Evolutionary conservation across 257 asterid genomes (phyloP).

Genomic region (Eustoma russellianum): DNA sequence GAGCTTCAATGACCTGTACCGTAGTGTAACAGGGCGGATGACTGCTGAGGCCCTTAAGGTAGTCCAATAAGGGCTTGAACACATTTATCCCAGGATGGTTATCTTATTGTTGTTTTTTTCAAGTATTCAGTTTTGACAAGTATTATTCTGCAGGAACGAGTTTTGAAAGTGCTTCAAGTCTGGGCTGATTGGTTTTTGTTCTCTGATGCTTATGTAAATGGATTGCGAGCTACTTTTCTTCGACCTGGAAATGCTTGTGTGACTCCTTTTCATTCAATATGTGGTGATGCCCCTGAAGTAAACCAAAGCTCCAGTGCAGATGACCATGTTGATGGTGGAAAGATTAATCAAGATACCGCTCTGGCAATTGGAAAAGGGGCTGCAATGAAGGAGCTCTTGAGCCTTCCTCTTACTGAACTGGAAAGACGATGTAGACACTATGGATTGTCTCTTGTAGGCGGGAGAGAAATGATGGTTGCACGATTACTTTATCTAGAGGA

Average conservation of each 20-base stretch:
- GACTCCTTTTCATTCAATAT: conserved; percentile 67
- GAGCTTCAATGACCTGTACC: conserved; percentile 90
- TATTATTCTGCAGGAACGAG: conserved; percentile 57
- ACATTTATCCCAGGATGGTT: background rate
- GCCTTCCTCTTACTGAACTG: conserved; percentile 67
- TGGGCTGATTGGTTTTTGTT: conserved; percentile 97
- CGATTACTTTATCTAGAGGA: conserved; percentile 85
- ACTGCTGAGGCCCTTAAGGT: conserved; percentile 98
- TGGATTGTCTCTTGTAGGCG: conserved; percentile 83
- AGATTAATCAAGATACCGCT: conserved; percentile 67
- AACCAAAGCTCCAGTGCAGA: conserved; percentile 50
- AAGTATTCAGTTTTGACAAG: conserved; percentile 1
- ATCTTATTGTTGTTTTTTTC: background rate
- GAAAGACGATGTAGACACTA: conserved; percentile 90
- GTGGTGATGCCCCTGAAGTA: conserved; percentile 86
- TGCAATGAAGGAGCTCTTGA: conserved; percentile 68
- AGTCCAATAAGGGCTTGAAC: conserved; percentile 10
- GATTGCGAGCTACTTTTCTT: conserved; percentile 85
- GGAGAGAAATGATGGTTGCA: conserved; percentile 92
- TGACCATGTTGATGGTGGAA: conserved; percentile 36
- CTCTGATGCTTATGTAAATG: conserved; percentile 87
- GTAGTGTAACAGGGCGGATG: conserved; percentile 88
- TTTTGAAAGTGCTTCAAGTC: conserved; percentile 83
- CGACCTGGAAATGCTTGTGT: conserved; percentile 81
- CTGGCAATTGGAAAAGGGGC: conserved; percentile 94